Evolutionary conservation across 805 yeast genomes (phyloP).

Genomic region (Yamadazyma insecticola): DNA sequence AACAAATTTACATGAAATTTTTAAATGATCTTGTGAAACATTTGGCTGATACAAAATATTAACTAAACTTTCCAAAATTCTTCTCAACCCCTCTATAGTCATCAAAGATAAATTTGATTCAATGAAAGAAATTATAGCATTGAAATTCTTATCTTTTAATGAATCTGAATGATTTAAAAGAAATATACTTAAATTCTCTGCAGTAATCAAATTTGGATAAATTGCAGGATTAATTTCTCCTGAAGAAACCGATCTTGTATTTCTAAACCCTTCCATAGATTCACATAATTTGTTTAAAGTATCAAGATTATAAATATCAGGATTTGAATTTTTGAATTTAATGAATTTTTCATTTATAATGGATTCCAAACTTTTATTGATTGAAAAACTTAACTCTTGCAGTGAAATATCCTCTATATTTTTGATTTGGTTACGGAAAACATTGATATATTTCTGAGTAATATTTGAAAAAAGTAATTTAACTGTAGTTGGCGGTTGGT

Average conservation of each 20-base stretch:
- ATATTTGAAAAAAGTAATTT: conserved; percentile 24
- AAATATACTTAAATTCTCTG: conserved; percentile 12
- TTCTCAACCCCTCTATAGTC: conserved; percentile 1
- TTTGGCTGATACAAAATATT: no score
- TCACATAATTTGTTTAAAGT: conserved; percentile 1
- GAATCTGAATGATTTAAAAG: not conserved
- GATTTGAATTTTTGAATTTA: no score
- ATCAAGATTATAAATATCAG: no score
- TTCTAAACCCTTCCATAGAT: conserved; percentile 12
- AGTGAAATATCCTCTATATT: not conserved
- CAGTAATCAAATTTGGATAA: conserved; percentile 7
- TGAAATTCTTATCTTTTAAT: not conserved
- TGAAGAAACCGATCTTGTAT: conserved; percentile 11
- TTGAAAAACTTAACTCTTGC: not conserved
- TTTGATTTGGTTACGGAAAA: conserved; percentile 17
- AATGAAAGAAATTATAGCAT: not conserved
- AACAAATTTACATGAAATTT: no score
- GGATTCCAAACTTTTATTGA: no score
- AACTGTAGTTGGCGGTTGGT: conserved; percentile 10
- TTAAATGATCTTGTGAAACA: no score
- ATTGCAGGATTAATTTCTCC: conserved; percentile 11
- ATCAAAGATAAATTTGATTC: not conserved
- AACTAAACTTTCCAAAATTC: conserved; percentile 3
- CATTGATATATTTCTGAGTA: conserved; percentile 25
- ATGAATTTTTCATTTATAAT: no score